A percentile compares a stretch with the other conserved stretches of the same genome.
These are phyloP conservation scores for Rhododendron vialii DNA, from an alignment of 148 eudicot genomes.

Conservation along the genomic window DNA sequence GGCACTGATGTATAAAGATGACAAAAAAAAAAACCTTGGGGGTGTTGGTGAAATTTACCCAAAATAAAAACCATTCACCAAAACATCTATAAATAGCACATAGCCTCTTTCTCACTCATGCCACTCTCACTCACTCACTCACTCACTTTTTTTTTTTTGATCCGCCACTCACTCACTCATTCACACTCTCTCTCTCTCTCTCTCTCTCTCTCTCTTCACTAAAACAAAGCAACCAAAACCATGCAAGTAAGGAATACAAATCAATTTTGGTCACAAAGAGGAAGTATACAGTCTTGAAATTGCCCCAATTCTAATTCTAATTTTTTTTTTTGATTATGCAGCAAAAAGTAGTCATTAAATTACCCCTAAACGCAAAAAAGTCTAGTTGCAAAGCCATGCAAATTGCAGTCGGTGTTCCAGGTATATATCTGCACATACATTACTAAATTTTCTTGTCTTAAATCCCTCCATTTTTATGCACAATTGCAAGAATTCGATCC, in stretches of 20 bases:
- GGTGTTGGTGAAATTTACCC: no score
- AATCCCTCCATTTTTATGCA: not conserved
- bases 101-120: not conserved
- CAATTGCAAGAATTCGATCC: not conserved
- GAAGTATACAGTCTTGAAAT: not conserved
- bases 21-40: no score
- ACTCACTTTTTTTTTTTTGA: no score
- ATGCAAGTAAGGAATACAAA: not conserved
- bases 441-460: not conserved
- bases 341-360: not conserved
- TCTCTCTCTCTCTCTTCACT: not conserved
- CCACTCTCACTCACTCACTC: not conserved
- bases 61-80: not conserved
- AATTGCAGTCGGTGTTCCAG: not conserved
- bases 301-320: not conserved
- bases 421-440: not conserved
- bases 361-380: not conserved
- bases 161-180: no score
- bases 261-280: not conserved
- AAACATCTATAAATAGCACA: not conserved
- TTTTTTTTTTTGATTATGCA: not conserved
- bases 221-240: not conserved
- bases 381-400: not conserved
- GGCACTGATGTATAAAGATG: no score
- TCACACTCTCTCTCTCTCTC: conserved; percentile 1